Evolutionary conservation across 1,284 basidiomycete species (phyloP).

Genomic region (Volvariella surrecta): DNA sequence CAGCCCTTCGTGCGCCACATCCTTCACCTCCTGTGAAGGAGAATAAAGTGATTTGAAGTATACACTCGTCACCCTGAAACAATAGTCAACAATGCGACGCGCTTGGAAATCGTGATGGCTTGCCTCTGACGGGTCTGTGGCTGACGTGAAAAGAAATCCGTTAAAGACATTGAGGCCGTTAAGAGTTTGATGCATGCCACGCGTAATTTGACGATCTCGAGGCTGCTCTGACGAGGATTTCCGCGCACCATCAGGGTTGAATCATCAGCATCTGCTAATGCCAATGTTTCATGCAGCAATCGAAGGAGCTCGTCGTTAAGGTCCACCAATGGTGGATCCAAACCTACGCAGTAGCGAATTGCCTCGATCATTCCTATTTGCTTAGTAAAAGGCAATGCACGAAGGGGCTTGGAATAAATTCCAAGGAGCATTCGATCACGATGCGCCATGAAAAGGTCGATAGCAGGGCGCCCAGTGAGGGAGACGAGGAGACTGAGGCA

Average conservation of each 20-base stretch:
- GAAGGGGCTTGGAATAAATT: constrained; percentile 95
- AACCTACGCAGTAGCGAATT: constrained; percentile 84
- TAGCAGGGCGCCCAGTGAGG: constrained; percentile 63
- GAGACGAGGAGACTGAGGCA: constrained; percentile 80
- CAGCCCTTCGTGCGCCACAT: constrained; percentile 92
- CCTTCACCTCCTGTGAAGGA: constrained; percentile 86
- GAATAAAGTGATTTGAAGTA: constrained; percentile 99
- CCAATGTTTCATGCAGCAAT: constrained; percentile 90
- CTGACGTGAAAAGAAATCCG: constrained; percentile 85
- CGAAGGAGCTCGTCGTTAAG: constrained; percentile 90
- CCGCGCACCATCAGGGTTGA: constrained; percentile 69
- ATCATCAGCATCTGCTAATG: constrained; percentile 95
- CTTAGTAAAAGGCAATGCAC: constrained; percentile 91
- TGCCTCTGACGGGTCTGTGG: constrained; percentile 81
- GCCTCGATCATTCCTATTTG: constrained; percentile 99
- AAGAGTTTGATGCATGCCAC: constrained; percentile 93
- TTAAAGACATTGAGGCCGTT: constrained; percentile 90
- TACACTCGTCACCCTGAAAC: constrained; percentile 77
- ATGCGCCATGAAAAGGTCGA: constrained; percentile 79
- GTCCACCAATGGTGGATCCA: constrained; percentile 82
- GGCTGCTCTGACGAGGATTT: constrained; percentile 70
- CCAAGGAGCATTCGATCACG: constrained; percentile 83
- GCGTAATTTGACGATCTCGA: constrained; percentile 88
- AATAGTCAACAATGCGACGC: constrained; percentile 1
- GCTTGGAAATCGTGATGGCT: constrained; percentile 11